A percentile compares a stretch with the other conserved stretches of the same genome.
phyloP scores from a whole-genome alignment of 1,284 basidiomycete species.

The Pterulicium gracile region DNA sequence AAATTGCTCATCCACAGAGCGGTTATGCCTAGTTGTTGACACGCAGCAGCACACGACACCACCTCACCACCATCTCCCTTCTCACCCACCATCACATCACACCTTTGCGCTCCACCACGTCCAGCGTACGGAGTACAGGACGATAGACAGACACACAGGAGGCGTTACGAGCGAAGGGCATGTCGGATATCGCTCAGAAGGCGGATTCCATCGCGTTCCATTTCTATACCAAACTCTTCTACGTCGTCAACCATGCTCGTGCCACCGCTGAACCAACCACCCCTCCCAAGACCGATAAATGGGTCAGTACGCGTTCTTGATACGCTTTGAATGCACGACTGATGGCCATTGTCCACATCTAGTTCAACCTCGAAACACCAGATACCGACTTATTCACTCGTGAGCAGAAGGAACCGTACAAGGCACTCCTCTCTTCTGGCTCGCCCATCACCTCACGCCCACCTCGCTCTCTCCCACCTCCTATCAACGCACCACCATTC shows the following conservation, averaged over 20 bases:
- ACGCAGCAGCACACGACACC: too few species aligned
- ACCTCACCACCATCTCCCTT: too few species aligned
- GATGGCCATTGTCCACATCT: constrained; percentile 4
- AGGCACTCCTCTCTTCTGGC: constrained; percentile 38
- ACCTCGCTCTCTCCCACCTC: neutral
- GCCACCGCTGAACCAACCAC: constrained; percentile 36
- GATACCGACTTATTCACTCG: constrained; percentile 56
- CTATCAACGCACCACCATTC: constrained; percentile 27
- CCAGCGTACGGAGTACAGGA: too few species aligned
- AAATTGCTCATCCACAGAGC: too few species aligned
- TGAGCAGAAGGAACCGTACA: constrained; percentile 47
- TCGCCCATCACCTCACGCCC: constrained; percentile 17
- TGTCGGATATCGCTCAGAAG: constrained; percentile 51
- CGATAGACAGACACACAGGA: too few species aligned
- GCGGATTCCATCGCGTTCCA: constrained; percentile 75
- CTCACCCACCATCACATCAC: too few species aligned
- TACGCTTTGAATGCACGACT: constrained; percentile 1
- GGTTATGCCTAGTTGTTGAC: too few species aligned
- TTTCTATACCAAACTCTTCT: constrained; percentile 68
- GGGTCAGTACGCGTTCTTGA: constrained; percentile 43
- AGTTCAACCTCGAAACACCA: constrained; percentile 76
- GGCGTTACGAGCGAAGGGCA: too few species aligned
- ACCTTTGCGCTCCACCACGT: too few species aligned
- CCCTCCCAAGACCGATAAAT: constrained; percentile 56
- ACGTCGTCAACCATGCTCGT: constrained; percentile 60